Conservation (phyloP, 768 basidiomycete genomes). For the Suillus lakei region DNA sequence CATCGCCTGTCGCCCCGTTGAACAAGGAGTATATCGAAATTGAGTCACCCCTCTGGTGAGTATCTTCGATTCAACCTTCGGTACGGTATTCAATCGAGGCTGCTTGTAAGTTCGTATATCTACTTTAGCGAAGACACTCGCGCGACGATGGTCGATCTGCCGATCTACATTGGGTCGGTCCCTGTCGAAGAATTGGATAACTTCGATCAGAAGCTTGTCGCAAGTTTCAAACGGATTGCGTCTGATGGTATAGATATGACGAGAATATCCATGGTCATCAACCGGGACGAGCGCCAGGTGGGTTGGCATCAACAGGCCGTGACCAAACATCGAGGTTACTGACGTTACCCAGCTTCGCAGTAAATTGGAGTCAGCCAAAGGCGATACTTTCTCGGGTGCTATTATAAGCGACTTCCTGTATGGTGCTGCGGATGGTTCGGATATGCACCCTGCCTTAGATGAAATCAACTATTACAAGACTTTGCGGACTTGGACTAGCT, state of each 20-base stretch:
- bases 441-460: slow-evolving; percentile 73
- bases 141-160: slow-evolving; percentile 72
- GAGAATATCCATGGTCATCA: slow-evolving; percentile 85
- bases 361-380: slow-evolving; percentile 81
- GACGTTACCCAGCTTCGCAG: slow-evolving; percentile 65
- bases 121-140: slow-evolving; percentile 81
- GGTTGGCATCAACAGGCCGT: slow-evolving; percentile 8
- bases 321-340: slow-evolving; percentile 9
- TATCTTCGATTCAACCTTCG: slow-evolving; percentile 7
- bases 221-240: slow-evolving; percentile 70
- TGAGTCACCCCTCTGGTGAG: slow-evolving; percentile 85
- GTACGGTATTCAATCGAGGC: background rate
- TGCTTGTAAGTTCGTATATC: slow-evolving; percentile 70
- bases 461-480: slow-evolving; percentile 74
- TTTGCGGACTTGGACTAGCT: slow-evolving; percentile 71
- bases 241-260: slow-evolving; percentile 86
- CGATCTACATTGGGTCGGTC: slow-evolving; percentile 82
- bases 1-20: slow-evolving; percentile 78
- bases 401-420: slow-evolving; percentile 89
- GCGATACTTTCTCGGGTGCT: slow-evolving; percentile 74
- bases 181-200: slow-evolving; percentile 78
- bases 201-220: slow-evolving; percentile 70
- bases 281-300: slow-evolving; percentile 88
- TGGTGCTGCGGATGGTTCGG: slow-evolving; percentile 80
- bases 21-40: slow-evolving; percentile 94